Evolutionary conservation across 1,139 yeast genomes (phyloP), one percentile per base, ranked within the genome.

Genomic region (Blastobotrys aristatus): DNA sequence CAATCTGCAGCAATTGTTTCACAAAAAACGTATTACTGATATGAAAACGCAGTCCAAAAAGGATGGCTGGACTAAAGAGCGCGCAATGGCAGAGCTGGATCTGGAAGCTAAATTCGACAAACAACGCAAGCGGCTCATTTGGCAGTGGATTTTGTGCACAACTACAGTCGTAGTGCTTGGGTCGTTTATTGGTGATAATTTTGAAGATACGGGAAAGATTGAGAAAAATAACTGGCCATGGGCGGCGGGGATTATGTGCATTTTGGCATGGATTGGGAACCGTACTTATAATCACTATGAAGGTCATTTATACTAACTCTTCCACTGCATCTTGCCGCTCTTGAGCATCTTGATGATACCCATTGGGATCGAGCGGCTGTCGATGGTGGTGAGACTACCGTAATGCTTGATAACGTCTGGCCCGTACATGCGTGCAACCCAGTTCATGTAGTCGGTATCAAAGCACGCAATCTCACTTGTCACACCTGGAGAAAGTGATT

Each of bases 251-350:
- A 6, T 10, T 3, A 11, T 30, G 14, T 22, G 14, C 5, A 20
- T 39, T 4, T 20, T 39, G 8, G 22, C 27, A 7, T 39, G 34
- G 34, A 20, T 39, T 13, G 35, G 42, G 3, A 3, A 7, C 7
- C 22, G 26, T 7, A 39, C 42, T 10, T 16, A 14, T 20, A 11
- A 14, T 5, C 42, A 39, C 17, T 39, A 39, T 20, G 10, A 29
- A 4, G 42, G 42, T 7, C 32, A 39, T 10, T 39, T 29, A n/a
- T 8, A 4, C 27, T 38, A 46, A 14, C 21, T 13, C 32, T 37
- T 36, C 50, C 50, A 48, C 16, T 39, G 39, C n/a, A 48, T 40
- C 18, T 48, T 48, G 7, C 48, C 44, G n/a, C 33, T 38, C 5
- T 38, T 24, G 21, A 48, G 22, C 16, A 44, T 13, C 17, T 38